phyloP scores from a whole-genome alignment of 192 early-diverging fungal species.

The Kappamyces sp. region DNA sequence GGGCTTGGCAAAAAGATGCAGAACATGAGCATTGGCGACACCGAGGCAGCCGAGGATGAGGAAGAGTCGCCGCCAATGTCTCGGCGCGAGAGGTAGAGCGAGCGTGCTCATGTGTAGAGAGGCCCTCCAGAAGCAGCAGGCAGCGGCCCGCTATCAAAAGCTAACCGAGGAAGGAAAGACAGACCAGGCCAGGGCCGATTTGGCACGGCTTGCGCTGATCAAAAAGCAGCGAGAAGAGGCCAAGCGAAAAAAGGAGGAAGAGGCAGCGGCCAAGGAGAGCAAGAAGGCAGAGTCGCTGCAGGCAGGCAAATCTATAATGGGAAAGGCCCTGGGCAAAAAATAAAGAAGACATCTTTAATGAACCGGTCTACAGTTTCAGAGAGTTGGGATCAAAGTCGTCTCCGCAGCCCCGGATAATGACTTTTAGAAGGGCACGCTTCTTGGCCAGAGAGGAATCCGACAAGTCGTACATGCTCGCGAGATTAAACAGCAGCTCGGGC shows the following conservation, averaged over 20 bases:
- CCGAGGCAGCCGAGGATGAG: constrained; percentile 18
- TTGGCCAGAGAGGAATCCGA: constrained; percentile 30
- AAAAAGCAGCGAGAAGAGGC: constrained; percentile 51
- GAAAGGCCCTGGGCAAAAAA: constrained; percentile 22
- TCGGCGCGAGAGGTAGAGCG: constrained; percentile 23
- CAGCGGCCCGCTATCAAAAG: constrained; percentile 44
- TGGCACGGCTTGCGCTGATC: constrained; percentile 50
- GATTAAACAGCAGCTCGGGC: constrained; percentile 36
- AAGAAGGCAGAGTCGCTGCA: constrained; percentile 32
- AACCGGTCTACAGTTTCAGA: constrained; percentile 25
- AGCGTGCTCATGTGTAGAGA: constrained; percentile 17
- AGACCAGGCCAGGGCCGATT: constrained; percentile 45
- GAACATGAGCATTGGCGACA: constrained; percentile 8
- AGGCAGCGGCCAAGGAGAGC: constrained; percentile 29
- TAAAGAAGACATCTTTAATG: constrained; percentile 7
- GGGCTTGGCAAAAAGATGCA: constrained; percentile 28
- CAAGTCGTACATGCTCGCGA: constrained; percentile 40
- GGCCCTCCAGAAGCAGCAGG: constrained; percentile 40
- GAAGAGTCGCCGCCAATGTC: constrained; percentile 16
- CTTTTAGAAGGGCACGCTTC: constrained; percentile 33
- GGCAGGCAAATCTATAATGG: constrained; percentile 34
- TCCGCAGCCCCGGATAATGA: constrained; percentile 29
- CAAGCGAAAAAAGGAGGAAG: constrained; percentile 32
- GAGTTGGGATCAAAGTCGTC: constrained; percentile 37
- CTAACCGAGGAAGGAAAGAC: constrained; percentile 49